Base-by-base conservation (phyloP, 2,329 filamentous ascomycete genomes). In the Fusarium euwallaceae region DNA sequence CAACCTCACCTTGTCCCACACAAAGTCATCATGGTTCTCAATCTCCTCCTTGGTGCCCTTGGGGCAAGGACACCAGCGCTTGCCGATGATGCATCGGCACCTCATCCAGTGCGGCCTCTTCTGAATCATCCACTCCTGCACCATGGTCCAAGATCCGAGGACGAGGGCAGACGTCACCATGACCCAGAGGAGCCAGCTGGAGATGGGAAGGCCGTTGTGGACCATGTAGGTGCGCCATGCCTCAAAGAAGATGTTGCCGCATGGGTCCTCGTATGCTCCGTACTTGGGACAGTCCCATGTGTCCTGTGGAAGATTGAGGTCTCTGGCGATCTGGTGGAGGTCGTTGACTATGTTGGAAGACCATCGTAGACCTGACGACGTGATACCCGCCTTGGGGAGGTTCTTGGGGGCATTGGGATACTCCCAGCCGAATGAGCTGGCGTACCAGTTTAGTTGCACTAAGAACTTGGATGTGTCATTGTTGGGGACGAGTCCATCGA, bases 161-260 rank as follows among this genome's bases (percentile, higher is more conserved):
- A 70, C 6, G 1, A 79, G 43, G n/a, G 74, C 74, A 2, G 63
- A 36, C 17, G 74, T 43, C 4, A 77, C 51, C 22, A 69, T 69
- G 36, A 76, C 11, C 69, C 71, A 77, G 39, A 69, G 59, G 4
- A 74, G 10, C 74, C 71, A 76, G 62, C 70, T 69, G 34, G 39
- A 37, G 6, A 75, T 69, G 16, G 66, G 69, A 6, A 78, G 10
- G 4, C 77, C 76, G 4, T 62, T 55, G 14, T 41, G 37, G 17
- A 72, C 72, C 24, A 71, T 22, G 22, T 51, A 76, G 39, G 69
- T 73, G 48, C 78, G 72, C 78, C 76, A 79, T 7, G 78, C 74
- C 64, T 79, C 78, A 39, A 79, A 79, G 67, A 79, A 79, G 60
- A 76, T 67, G 48, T 79, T 79, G 20, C 69, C 66, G 66, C 78